Evolutionary conservation across 2,329 filamentous ascomycete genomes (phyloP).

Genomic region (Polytolypa hystricis): DNA sequence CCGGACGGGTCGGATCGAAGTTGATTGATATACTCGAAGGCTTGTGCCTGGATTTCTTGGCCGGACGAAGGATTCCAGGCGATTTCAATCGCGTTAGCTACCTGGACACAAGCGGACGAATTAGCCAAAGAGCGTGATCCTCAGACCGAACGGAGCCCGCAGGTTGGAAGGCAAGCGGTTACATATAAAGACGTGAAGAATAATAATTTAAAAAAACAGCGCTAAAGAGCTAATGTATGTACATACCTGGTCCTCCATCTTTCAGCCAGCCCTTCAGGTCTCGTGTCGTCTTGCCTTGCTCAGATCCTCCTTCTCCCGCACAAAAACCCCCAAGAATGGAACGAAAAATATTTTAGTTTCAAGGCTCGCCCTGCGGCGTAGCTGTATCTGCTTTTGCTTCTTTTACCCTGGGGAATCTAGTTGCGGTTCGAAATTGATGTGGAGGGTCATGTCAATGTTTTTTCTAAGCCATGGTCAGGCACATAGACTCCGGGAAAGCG

Average conservation of each 20-base stretch:
- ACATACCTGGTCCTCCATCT: conserved; percentile 36
- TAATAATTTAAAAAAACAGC: too few species aligned
- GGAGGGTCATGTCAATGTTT: conserved; percentile 17
- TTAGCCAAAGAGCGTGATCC: too few species aligned
- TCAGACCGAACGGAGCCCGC: too few species aligned
- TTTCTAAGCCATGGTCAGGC: not conserved
- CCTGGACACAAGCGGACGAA: conserved; percentile 42
- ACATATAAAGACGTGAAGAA: not conserved
- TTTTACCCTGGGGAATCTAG: conserved; percentile 9
- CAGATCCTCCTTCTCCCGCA: conserved; percentile 4
- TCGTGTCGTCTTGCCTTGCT: too few species aligned
- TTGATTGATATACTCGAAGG: conserved; percentile 52
- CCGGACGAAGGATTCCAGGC: conserved; percentile 73
- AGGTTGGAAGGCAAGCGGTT: too few species aligned
- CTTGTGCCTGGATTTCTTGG: conserved; percentile 64
- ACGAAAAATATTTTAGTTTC: too few species aligned
- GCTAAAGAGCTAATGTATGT: conserved; percentile 8
- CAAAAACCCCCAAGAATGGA: not conserved
- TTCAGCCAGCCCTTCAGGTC: conserved; percentile 27
- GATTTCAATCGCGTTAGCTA: conserved; percentile 92
- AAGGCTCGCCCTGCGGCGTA: too few species aligned
- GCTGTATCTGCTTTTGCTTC: too few species aligned
- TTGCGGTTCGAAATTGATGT: conserved; percentile 14
- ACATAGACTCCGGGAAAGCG: too few species aligned
- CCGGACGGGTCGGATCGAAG: conserved; percentile 71